Base-by-base conservation (phyloP, 768 basidiomycete species). In the Sarcodon aspratus region DNA sequence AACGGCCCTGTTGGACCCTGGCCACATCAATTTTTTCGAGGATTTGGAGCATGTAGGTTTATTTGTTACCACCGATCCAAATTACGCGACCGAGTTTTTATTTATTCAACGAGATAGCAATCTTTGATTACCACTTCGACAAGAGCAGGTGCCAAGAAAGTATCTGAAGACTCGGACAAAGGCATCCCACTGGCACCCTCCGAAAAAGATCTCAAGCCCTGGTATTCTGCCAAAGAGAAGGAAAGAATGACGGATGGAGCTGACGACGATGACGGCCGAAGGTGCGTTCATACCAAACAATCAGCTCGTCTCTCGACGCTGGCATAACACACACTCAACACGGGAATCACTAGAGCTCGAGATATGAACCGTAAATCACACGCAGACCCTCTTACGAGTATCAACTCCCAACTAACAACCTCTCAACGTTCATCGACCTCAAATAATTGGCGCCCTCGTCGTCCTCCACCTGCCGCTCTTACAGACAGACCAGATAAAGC, bases 21-120 rank as follows among this genome's bases (percentile, higher is more conserved):
- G 82, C 1, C 88, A 92, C 56, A 87, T 91, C 63, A 91, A 90
- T 59, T 65, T 92, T 46, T 91, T 90, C 54, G 81, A 85, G 55
- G 86, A 89, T 57, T 54, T 90, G n/a, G 88, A 90, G 57, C 72
- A 79, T 54, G 85, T 82, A 47, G 13, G 71, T 53, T 18, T 45
- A n/a, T 33, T 13, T 21, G 33, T 15, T 9, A 9, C 17, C 17
- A 15, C 36, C 33, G 11, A 36, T 38, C 18, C 37, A 38, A 10
- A 27, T 43, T 8, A 52, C 38, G 27, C 21, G 21, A 27, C 5
- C 21, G 5, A 27, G 3, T 27, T 27, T 27, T 27, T 8, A 27
- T 8, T 15, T 42, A 42, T 27, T 42, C 40, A 42, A 17, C 3
- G 40, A 42, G 17, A 8, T 38, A 17, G 13, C 8, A 42, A 27